Evolutionary conservation across 371 early-diverging fungal species (phyloP), one percentile per base, ranked within the genome.

Genomic region (Lichtheimia ornata): DNA sequence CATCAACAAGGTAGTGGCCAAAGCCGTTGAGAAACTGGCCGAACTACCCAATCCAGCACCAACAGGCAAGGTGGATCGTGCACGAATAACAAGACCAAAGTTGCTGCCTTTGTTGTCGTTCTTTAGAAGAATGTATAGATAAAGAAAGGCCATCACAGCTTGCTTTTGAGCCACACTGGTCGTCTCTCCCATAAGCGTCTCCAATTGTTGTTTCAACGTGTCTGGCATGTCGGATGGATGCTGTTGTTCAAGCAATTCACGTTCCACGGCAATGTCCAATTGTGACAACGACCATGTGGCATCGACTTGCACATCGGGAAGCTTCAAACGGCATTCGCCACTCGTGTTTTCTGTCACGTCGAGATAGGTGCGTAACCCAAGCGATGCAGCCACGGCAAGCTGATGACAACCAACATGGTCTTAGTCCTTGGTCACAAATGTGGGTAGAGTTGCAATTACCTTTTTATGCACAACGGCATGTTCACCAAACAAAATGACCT

Each of bases 391-490:
- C 0, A 90, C 77, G 2, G 90, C 69, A 57, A 56, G 61, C 91
- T 13, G 47, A 47, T 20, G 47, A 70, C 76, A 76, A 61, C 7
- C n/a, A n/a, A n/a, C n/a, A n/a, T n/a, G n/a, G 30, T 50, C 14
- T 17, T 42, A 7, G 22, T 15, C 11, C 47, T 20, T 24, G 41
- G n/a, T 25, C 14, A 27, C 25, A 53, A 20, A 28, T 6, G 30
- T 24, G 42, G 27, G 15, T 17, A 17, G 9, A 4, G 25, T 25
- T 45, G 14, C 28, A 22, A 41, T 24, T 77, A 93, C 93, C 86
- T 95, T 96, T 65, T 94, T 92, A 70, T 98, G 93, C 20, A 98
- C 98, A 13, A 96, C 98, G 1, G 97, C 94, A 64, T 98, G 99
- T 67, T 98, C 99, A 51, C 99, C 99, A 84, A 97, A 97, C 52